phyloP scores from a whole-genome alignment of 345 rosid species.

The Gossypium thurberi region DNA sequence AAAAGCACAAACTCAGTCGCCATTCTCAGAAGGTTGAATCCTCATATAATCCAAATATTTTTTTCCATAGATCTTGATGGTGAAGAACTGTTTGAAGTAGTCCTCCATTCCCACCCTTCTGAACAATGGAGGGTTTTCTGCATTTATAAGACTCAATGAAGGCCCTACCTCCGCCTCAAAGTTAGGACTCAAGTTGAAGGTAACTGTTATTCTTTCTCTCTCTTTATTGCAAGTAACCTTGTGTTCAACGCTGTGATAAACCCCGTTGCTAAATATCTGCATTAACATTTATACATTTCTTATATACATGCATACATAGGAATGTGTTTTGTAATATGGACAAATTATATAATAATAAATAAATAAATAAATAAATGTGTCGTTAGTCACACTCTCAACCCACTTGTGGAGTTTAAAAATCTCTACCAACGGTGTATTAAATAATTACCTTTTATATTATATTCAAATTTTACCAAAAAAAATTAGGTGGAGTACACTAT shows the following conservation, averaged over 20 bases:
- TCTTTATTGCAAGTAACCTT: constrained; percentile 13
- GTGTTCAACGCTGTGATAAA: constrained; percentile 26
- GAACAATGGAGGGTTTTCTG: neutral
- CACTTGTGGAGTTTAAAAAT: too few relatives aligned
- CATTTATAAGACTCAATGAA: constrained; percentile 11
- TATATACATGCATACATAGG: neutral
- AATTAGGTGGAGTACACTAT: too few relatives aligned
- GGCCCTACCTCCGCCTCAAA: constrained; percentile 20
- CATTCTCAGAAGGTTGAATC: neutral
- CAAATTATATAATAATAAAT: too few relatives aligned
- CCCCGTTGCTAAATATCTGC: constrained; percentile 29
- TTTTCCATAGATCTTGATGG: neutral
- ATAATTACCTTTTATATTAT: too few relatives aligned
- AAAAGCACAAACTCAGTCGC: too few relatives aligned
- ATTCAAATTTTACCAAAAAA: too few relatives aligned
- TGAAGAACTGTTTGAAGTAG: neutral
- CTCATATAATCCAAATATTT: neutral
- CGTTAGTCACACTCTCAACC: rapidly evolving
- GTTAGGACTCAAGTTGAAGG: constrained; percentile 14
- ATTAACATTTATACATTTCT: neutral
- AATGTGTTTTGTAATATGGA: neutral
- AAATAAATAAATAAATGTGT: too few relatives aligned
- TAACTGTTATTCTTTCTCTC: constrained; percentile 21
- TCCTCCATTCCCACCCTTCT: neutral
- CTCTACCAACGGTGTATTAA: rapidly evolving